A percentile compares a stretch with the other conserved stretches of the same genome.
Conservation (phyloP, 176 grass and related monocot species). For the Tillandsia leiboldiana region DNA sequence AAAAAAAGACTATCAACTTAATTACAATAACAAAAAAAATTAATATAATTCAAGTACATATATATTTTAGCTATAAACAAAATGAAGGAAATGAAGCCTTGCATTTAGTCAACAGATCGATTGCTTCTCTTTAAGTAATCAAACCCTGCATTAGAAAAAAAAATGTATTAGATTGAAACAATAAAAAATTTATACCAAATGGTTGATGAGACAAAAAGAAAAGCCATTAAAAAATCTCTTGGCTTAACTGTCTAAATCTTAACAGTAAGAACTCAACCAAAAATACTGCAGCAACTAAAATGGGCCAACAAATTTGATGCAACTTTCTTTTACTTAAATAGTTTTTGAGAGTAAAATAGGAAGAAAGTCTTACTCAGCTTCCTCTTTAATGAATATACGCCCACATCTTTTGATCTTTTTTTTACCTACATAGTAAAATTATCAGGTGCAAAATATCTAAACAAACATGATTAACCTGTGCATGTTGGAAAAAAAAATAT, state of each 20-base stretch:
- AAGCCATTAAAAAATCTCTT: conserved; percentile 7
- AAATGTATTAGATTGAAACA: no score
- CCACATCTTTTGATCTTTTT: conserved; percentile 28
- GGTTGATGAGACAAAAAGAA: no score
- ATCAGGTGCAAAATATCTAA: background rate
- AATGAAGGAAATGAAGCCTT: no score
- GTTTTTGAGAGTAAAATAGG: conserved; percentile 1
- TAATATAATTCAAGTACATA: no score
- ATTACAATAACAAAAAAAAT: no score
- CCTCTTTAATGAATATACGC: conserved; percentile 55
- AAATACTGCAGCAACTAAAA: background rate
- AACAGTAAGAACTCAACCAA: background rate
- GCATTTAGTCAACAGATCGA: no score
- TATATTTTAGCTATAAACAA: no score
- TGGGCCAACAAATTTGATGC: background rate
- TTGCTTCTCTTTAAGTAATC: no score
- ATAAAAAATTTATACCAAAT: no score
- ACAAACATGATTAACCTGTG: background rate
- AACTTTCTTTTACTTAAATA: background rate
- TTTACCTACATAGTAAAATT: conserved; percentile 32
- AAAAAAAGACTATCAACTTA: no score
- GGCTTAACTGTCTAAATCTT: background rate
- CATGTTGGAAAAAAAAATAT: background rate
- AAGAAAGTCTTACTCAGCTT: conserved; percentile 57
- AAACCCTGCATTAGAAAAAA: no score